phyloP scores from a whole-genome alignment of 2,329 filamentous ascomycete species.

The Allantophomopsis lycopodina region DNA sequence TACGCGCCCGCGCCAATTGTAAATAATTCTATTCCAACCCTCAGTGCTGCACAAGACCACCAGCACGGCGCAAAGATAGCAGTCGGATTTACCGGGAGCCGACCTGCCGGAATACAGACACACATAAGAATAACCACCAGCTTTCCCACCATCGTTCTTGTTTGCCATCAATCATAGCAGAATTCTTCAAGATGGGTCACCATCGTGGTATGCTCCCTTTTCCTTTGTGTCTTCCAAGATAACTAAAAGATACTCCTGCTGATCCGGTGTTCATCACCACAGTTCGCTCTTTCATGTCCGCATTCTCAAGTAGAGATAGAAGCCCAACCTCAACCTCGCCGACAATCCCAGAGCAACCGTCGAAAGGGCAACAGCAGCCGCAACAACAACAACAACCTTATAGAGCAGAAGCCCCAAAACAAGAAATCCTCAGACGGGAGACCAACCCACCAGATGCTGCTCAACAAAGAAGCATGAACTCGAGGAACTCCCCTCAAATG shows the following conservation, averaged over 20 bases:
- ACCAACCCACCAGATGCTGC: conserved; percentile 5
- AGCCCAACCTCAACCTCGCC: conserved; percentile 7
- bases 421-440: too few relatives aligned
- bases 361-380: neutral
- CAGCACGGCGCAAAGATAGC: too few relatives aligned
- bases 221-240: neutral
- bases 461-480: conserved; percentile 11
- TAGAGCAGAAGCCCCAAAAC: too few relatives aligned
- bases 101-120: too few relatives aligned
- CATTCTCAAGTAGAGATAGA: conserved; percentile 42
- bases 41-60: too few relatives aligned
- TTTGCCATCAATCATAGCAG: too few relatives aligned
- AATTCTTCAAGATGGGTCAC: conserved; percentile 12
- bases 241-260: conserved; percentile 3
- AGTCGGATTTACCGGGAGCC: too few relatives aligned
- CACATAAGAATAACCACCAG: too few relatives aligned
- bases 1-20: too few relatives aligned
- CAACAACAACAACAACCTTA: too few relatives aligned
- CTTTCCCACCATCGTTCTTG: too few relatives aligned
- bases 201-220: conserved; percentile 16
- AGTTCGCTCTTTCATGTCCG: conserved; percentile 86
- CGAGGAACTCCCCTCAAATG: conserved; percentile 12
- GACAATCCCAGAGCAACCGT: conserved; percentile 3
- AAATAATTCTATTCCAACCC: too few relatives aligned
- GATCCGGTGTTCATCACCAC: conserved; percentile 10